Base-by-base conservation (phyloP, 139 green algal genomes). In the Chlamydomonas sphaeroides region DNA sequence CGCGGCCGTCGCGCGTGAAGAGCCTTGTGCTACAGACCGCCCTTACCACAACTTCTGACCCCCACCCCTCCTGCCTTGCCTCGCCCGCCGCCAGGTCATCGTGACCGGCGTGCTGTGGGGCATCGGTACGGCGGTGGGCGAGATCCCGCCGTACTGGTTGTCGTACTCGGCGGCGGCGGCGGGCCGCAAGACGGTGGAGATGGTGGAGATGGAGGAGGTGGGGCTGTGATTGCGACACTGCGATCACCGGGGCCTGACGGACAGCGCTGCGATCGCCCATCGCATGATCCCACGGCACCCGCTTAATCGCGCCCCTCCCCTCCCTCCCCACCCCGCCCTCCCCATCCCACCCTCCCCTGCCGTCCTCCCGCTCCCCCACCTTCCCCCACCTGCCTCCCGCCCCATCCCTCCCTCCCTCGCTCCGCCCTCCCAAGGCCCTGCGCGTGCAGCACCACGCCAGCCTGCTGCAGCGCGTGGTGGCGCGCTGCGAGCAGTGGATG, bases 111-210 rank as follows among this genome's bases (percentile, higher is more conserved):
- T 98, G 57, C 84, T 98, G 45, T 98, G 95, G 95, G 95, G 95
- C 21, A 83, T 81, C 15, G 95, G 95, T n/a, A 98, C 95, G 3
- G 95, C 95, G 0, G 84, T 98, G 4, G 95, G 95, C 3, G 95
- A 98, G 87, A 90, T 98, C 5, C 95, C 95, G 17, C 95, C 95
- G 5, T 98, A 98, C 85, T 91, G 92, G 41, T 84, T 98, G 49
- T 92, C 74, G 49, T 98, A 96, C 81, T 88, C 93, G 30, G 94
- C 95, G n/a, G 88, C 92, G 5, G 89, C 86, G 72, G 92, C 94
- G 14, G 95, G 93, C 3, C 81, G 88, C 57, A 88, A 87, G 49
- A 89, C 88, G 48, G 49, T 67, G 36, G 76, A 56, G 15, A 30
- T 90, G 45, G 68, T 85, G 23, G 92, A 95, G 66, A 79, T 95